A percentile compares a stretch with the other conserved stretches of the same genome.
These are phyloP conservation scores for Backusella tuberculispora DNA, from an alignment of 192 early-diverging fungal species.

Conservation along the genomic window DNA sequence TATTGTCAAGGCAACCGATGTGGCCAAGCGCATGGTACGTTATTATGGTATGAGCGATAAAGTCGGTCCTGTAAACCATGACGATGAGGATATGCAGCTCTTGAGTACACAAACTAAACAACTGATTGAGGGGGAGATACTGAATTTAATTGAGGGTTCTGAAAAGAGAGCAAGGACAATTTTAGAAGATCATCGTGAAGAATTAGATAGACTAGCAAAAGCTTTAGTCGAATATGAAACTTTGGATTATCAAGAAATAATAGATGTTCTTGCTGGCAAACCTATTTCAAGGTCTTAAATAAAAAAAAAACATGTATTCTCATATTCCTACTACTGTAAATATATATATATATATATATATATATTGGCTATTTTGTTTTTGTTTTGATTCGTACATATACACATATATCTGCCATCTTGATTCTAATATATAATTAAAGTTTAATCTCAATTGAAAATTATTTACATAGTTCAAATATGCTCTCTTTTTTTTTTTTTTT, in stretches of 20 bases:
- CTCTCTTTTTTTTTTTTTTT: no score
- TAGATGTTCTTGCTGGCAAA: slow-evolving; percentile 72
- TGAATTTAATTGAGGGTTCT: slow-evolving; percentile 70
- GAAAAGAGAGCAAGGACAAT: slow-evolving; percentile 73
- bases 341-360: no score
- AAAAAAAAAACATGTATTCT: slow-evolving; percentile 22
- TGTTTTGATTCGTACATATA: not conserved
- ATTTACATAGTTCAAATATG: no score
- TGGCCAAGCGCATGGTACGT: slow-evolving; percentile 92
- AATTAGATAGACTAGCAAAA: slow-evolving; percentile 87
- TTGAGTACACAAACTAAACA: slow-evolving; percentile 77
- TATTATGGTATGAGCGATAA: slow-evolving; percentile 95
- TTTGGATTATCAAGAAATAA: slow-evolving; percentile 86
- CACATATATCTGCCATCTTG: no score
- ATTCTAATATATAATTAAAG: no score
- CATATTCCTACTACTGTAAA: not conserved
- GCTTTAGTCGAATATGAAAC: slow-evolving; percentile 98
- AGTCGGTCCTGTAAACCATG: slow-evolving; percentile 82
- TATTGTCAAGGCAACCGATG: slow-evolving; percentile 84
- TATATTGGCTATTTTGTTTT: not conserved
- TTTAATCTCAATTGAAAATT: no score
- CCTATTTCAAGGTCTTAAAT: slow-evolving; percentile 51
- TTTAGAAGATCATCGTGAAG: slow-evolving; percentile 77
- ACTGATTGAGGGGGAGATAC: slow-evolving; percentile 88
- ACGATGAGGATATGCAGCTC: slow-evolving; percentile 73